phyloP scores from a whole-genome alignment of 2,329 filamentous ascomycete species.

The Aspergillus terreus region DNA sequence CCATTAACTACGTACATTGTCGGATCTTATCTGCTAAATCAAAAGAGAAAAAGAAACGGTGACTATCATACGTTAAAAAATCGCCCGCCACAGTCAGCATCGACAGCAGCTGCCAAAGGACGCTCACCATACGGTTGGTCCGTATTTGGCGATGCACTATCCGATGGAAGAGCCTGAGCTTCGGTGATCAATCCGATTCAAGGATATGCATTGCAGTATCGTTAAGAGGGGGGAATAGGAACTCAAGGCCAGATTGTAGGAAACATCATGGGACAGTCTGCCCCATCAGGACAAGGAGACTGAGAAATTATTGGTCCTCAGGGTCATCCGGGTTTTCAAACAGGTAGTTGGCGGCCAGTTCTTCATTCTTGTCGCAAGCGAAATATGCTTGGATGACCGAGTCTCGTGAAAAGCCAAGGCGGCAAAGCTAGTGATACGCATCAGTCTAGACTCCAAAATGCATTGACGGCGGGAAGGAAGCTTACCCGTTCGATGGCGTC shows the following conservation, averaged over 20 bases:
- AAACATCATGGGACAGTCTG: neutral
- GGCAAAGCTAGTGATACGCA: conserved; percentile 63
- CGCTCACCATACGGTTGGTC: neutral
- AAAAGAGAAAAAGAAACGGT: conserved; percentile 5
- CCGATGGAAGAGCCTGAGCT: neutral
- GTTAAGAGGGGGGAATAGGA: conserved; percentile 13
- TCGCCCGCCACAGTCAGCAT: conserved; percentile 9
- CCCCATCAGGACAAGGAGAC: neutral
- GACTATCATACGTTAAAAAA: conserved; percentile 14
- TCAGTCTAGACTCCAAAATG: conserved; percentile 13
- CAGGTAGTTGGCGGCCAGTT: conserved; percentile 94
- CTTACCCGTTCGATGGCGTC: conserved; percentile 93
- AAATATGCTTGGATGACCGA: conserved; percentile 98
- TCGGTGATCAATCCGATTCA: conserved; percentile 1
- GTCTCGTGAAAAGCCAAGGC: conserved; percentile 87
- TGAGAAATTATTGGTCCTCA: conserved; percentile 29
- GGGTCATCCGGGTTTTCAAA: conserved; percentile 95
- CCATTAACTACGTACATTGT: conserved; percentile 30
- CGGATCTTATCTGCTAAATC: conserved; percentile 13
- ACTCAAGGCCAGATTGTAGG: conserved; percentile 8
- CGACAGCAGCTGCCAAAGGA: conserved; percentile 1
- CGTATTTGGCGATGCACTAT: neutral
- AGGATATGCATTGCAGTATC: conserved; percentile 13
- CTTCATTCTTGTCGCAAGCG: conserved; percentile 98
- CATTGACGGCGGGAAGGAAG: conserved; percentile 15